Evolutionary conservation across 2,329 filamentous ascomycete genomes (phyloP).

Genomic region (Pseudogymnoascus sp.): DNA sequence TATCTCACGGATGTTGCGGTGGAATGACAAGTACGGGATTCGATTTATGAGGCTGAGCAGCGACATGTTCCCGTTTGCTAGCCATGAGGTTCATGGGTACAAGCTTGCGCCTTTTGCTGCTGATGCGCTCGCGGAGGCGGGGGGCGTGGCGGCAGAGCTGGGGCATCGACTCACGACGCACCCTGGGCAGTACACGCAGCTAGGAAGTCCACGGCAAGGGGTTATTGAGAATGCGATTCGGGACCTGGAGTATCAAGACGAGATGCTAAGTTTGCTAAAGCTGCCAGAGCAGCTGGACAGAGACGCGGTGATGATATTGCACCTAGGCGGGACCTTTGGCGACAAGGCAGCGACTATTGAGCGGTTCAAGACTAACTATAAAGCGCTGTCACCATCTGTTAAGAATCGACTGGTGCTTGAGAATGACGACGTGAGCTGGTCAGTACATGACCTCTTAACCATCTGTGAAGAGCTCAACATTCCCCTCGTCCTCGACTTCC

Average conservation of each 20-base stretch:
- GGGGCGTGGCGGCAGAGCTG: conserved; percentile 66
- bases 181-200: conserved; percentile 85
- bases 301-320: conserved; percentile 89
- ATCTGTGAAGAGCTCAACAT: conserved; percentile 93
- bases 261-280: conserved; percentile 70
- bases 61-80: conserved; percentile 96
- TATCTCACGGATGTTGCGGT: conserved; percentile 75
- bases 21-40: conserved; percentile 90
- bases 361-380: conserved; percentile 72
- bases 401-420: conserved; percentile 81
- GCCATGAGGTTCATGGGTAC: conserved; percentile 81
- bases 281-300: conserved; percentile 71
- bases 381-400: conserved; percentile 55
- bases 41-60: conserved; percentile 87
- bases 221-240: conserved; percentile 72
- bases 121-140: conserved; percentile 67
- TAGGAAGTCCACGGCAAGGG: conserved; percentile 71
- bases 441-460: conserved; percentile 83
- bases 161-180: conserved; percentile 85
- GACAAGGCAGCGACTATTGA: conserved; percentile 74
- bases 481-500: conserved; percentile 83
- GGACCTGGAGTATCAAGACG: conserved; percentile 81
- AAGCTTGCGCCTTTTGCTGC: conserved; percentile 76
- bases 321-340: conserved; percentile 86
- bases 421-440: conserved; percentile 90